These are phyloP conservation scores for Diaporthe citriasiana DNA, from an alignment of 2,329 filamentous ascomycete species.

Conservation along the genomic window DNA sequence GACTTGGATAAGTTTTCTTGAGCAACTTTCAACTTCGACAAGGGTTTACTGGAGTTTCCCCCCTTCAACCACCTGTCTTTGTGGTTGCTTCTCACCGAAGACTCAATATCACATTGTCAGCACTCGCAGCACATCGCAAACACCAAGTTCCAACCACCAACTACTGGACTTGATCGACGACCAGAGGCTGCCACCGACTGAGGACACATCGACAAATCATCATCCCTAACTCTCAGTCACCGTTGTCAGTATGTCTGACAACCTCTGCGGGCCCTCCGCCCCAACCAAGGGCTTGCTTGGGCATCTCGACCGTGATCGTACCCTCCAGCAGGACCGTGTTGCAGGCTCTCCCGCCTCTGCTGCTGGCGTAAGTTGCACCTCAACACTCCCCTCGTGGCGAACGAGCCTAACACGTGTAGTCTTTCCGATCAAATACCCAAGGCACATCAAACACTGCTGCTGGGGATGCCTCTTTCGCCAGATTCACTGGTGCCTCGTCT, in stretches of 20 bases:
- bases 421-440: conserved; percentile 36
- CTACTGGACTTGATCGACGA: neutral
- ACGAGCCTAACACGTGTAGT: conserved; percentile 2
- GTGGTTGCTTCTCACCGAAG: neutral
- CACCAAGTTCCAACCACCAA: neutral
- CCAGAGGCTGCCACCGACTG: neutral
- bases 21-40: conserved; percentile 6
- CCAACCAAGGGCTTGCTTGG: conserved; percentile 80
- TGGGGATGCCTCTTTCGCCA: conserved; percentile 36
- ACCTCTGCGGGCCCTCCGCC: conserved; percentile 80
- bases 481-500: conserved; percentile 28
- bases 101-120: neutral
- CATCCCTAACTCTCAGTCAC: conserved; percentile 25
- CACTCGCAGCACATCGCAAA: neutral
- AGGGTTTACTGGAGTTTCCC: neutral
- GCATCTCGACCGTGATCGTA: conserved; percentile 77
- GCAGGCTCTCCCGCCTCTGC: conserved; percentile 43
- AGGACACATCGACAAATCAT: conserved; percentile 1
- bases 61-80: neutral
- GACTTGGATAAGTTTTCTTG: neutral
- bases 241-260: conserved; percentile 55
- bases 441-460: conserved; percentile 22
- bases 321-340: conserved; percentile 80
- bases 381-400: neutral
- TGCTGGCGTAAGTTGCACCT: conserved; percentile 44